phyloP scores from a whole-genome alignment of 1,139 yeast genomes.

The Debaryomyces fabryi region DNA sequence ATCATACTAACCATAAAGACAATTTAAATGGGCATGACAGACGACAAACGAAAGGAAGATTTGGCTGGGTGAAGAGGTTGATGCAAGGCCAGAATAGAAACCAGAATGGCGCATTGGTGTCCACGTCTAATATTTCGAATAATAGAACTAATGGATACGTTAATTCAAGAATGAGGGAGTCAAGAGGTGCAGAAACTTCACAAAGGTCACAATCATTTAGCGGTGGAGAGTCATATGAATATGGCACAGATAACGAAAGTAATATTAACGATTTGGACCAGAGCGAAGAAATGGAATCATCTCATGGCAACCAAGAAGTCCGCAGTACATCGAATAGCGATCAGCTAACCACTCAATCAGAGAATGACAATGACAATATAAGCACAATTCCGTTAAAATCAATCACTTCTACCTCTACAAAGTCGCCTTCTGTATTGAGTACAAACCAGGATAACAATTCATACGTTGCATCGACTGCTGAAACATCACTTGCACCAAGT shows the following conservation, averaged over 20 bases:
- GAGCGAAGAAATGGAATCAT: background rate
- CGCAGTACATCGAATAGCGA: slow-evolving; percentile 16
- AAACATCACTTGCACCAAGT: slow-evolving; percentile 56
- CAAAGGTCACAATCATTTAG: background rate
- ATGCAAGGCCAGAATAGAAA: slow-evolving; percentile 47
- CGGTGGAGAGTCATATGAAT: background rate
- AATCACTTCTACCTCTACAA: slow-evolving; percentile 48
- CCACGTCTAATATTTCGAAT: background rate
- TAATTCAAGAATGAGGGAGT: slow-evolving; percentile 6
- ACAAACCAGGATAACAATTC: slow-evolving; percentile 40
- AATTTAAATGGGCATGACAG: slow-evolving; percentile 17
- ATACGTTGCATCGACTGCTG: slow-evolving; percentile 52
- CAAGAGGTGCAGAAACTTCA: background rate
- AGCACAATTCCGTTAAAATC: slow-evolving; percentile 59
- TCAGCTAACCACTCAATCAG: slow-evolving; percentile 20
- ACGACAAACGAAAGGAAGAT: slow-evolving; percentile 37
- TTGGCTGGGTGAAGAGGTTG: slow-evolving; percentile 50
- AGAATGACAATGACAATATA: slow-evolving; percentile 31
- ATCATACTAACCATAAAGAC: slow-evolving; percentile 10
- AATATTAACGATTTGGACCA: background rate
- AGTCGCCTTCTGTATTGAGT: slow-evolving; percentile 48
- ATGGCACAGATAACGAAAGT: background rate
- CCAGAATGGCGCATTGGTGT: slow-evolving; percentile 2
- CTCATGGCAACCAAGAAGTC: slow-evolving; percentile 10
- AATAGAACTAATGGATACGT: background rate